Evolutionary conservation across 176 grass and related monocot species (phyloP).

Genomic region (Musa itinerans): DNA sequence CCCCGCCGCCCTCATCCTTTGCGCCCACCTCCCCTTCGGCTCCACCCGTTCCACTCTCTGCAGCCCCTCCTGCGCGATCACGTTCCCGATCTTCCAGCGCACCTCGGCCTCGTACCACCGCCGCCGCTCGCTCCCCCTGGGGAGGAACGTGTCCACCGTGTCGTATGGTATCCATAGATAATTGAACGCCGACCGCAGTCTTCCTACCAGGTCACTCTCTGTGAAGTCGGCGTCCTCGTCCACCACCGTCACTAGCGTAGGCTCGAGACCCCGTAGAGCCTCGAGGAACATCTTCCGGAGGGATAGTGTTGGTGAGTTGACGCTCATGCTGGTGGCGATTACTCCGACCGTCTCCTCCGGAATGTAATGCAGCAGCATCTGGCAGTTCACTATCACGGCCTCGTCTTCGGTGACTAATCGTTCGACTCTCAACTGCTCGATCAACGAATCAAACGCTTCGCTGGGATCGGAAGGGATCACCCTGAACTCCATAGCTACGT

Average conservation of each 20-base stretch:
- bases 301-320: conserved; percentile 26
- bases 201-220: conserved; percentile 45
- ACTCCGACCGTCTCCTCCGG: conserved; percentile 78
- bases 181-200: conserved; percentile 85
- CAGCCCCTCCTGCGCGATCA: conserved; percentile 64
- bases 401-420: conserved; percentile 64
- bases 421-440: conserved; percentile 65
- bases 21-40: conserved; percentile 55
- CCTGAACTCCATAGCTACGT: conserved; percentile 77
- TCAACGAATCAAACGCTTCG: conserved; percentile 50
- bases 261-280: conserved; percentile 59
- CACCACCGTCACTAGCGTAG: conserved; percentile 50
- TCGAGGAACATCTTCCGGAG: conserved; percentile 81
- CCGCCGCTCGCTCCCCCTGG: conserved; percentile 76
- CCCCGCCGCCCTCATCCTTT: conserved; percentile 65
- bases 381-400: conserved; percentile 84
- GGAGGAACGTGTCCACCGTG: conserved; percentile 85
- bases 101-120: conserved; percentile 86
- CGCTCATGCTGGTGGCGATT: conserved; percentile 18
- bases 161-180: conserved; percentile 98
- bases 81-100: conserved; percentile 91
- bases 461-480: conserved; percentile 43
- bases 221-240: conserved; percentile 98
- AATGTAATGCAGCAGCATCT: conserved; percentile 84
- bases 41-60: conserved; percentile 73